phyloP scores from a whole-genome alignment of 2,329 filamentous ascomycete genomes.

The Penicillium hesseltinei region DNA sequence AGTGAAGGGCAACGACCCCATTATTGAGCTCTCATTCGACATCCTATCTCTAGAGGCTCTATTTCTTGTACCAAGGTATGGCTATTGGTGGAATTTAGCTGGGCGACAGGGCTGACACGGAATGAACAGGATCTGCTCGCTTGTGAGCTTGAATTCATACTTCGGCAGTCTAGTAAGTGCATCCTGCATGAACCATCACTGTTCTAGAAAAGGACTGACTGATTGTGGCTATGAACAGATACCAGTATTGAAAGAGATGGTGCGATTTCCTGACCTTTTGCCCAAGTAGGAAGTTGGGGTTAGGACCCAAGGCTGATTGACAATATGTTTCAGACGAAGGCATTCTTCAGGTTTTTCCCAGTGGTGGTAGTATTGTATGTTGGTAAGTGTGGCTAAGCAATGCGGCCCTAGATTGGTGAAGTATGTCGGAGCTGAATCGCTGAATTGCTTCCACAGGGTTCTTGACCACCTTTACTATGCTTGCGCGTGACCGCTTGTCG shows the following conservation, averaged over 20 bases:
- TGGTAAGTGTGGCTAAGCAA: conserved; percentile 45
- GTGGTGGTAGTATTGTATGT: conserved; percentile 79
- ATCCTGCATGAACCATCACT: conserved; percentile 6
- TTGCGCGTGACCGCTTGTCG: conserved; percentile 57
- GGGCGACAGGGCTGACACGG: conserved; percentile 19
- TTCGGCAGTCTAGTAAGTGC: conserved; percentile 58
- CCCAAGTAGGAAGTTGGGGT: neutral
- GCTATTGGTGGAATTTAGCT: conserved; percentile 3
- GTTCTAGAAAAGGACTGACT: conserved; percentile 13
- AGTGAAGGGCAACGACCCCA: conserved; percentile 55
- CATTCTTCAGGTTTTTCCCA: conserved; percentile 80
- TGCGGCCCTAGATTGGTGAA: conserved; percentile 7
- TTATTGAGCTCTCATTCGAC: conserved; percentile 81
- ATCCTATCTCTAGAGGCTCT: conserved; percentile 85
- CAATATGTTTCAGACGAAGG: conserved; percentile 59
- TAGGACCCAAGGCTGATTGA: conserved; percentile 28
- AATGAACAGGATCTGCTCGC: conserved; percentile 68
- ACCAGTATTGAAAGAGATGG: conserved; percentile 90
- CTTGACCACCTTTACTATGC: conserved; percentile 70
- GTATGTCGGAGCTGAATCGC: conserved; percentile 6
- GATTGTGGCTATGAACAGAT: conserved; percentile 51
- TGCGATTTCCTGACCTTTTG: conserved; percentile 26
- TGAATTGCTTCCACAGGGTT: conserved; percentile 58
- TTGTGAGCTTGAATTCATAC: conserved; percentile 82
- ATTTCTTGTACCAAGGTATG: conserved; percentile 73